A percentile compares a stretch with the other conserved stretches of the same genome.
Evolutionary conservation across 2,329 filamentous ascomycete species (phyloP).

Genomic region (Colletotrichum sp.): DNA sequence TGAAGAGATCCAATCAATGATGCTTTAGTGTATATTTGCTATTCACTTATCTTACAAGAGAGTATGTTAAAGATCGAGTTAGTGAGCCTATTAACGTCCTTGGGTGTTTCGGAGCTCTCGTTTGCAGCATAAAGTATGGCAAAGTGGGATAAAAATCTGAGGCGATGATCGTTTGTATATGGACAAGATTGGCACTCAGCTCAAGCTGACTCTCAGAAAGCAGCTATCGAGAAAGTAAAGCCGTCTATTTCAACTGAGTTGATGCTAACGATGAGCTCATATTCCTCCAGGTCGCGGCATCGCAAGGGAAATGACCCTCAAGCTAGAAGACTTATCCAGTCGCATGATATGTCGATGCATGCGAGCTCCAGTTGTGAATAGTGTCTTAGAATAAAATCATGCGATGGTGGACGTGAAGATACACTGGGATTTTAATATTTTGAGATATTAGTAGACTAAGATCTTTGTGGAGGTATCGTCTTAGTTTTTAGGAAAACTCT

Average conservation of each 20-base stretch:
- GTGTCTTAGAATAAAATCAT: not conserved
- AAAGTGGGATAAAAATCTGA: not conserved
- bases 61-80: not conserved
- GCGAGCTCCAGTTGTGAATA: not conserved
- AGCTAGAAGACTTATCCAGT: not conserved
- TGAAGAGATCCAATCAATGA: not conserved
- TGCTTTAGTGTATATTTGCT: not conserved
- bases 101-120: not conserved
- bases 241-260: not conserved
- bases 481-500: too few species aligned
- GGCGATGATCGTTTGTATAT: not conserved
- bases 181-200: not conserved
- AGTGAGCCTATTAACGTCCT: not conserved
- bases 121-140: not conserved
- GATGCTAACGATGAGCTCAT: not conserved
- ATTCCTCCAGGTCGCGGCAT: not conserved
- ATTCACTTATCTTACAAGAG: not conserved
- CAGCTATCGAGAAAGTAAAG: not conserved
- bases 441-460: too few species aligned
- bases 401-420: not conserved
- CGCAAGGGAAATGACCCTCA: not conserved
- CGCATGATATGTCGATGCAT: rapidly evolving
- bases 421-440: not conserved
- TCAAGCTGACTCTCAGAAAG: not conserved
- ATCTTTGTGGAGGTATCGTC: too few species aligned